phyloP scores from a whole-genome alignment of 2,329 filamentous ascomycete species.

The Neonectria faginata region DNA sequence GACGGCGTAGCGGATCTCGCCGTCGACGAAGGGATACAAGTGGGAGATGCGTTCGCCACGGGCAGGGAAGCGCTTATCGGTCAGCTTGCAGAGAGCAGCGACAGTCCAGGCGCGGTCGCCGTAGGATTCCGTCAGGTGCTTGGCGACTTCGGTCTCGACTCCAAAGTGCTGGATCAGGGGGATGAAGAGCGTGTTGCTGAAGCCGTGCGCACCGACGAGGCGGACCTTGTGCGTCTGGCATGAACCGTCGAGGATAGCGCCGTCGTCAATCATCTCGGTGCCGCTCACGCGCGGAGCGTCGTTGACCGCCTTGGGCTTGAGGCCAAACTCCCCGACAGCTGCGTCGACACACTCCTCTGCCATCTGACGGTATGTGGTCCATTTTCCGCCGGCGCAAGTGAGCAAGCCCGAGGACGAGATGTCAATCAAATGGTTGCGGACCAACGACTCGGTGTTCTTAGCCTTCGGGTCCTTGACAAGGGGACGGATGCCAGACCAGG shows the following conservation, averaged over 20 bases:
- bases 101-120: conserved; percentile 95
- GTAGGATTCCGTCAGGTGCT: conserved; percentile 88
- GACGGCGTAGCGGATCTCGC: conserved; percentile 89
- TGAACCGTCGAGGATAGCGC: conserved; percentile 70
- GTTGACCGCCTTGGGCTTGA: conserved; percentile 67
- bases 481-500: conserved; percentile 89
- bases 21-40: conserved; percentile 91
- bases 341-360: conserved; percentile 89
- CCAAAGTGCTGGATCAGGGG: conserved; percentile 94
- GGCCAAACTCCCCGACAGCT: conserved; percentile 75
- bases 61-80: conserved; percentile 83
- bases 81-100: conserved; percentile 81
- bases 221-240: conserved; percentile 89
- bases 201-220: conserved; percentile 86
- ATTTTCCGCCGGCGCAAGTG: conserved; percentile 90
- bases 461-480: conserved; percentile 89
- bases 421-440: conserved; percentile 87
- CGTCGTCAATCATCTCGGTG: conserved; percentile 77
- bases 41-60: conserved; percentile 82
- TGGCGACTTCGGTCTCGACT: conserved; percentile 90
- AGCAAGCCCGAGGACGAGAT: conserved; percentile 83
- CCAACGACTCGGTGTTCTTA: conserved; percentile 86
- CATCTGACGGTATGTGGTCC: conserved; percentile 95
- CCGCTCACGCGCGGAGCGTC: conserved; percentile 76
- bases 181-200: conserved; percentile 91